A percentile compares a stretch with the other conserved stretches of the same genome.
phyloP scores from a whole-genome alignment of 495 filamentous ascomycete species.

The Trichoderma gamsii region DNA sequence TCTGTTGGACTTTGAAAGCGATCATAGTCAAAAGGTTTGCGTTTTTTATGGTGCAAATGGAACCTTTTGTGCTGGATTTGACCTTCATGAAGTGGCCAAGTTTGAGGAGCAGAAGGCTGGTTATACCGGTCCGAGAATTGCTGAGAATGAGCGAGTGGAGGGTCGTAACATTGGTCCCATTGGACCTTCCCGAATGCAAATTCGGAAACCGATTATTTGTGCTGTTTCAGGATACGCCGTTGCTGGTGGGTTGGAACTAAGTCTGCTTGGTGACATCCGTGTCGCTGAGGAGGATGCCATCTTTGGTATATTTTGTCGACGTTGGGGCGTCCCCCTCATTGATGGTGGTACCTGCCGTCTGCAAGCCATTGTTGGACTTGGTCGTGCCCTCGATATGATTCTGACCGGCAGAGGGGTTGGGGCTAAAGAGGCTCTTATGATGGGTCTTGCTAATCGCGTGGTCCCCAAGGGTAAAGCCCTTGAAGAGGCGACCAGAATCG shows the following conservation, averaged over 20 bases:
- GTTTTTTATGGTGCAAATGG: conserved; percentile 27
- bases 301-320: conserved; percentile 46
- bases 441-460: conserved; percentile 45
- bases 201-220: conserved; percentile 35
- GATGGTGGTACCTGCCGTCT: conserved; percentile 47
- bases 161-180: conserved; percentile 27
- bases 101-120: conserved; percentile 15
- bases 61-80: conserved; percentile 43
- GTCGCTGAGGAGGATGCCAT: conserved; percentile 43
- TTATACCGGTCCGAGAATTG: conserved; percentile 19
- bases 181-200: conserved; percentile 38
- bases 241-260: conserved; percentile 44
- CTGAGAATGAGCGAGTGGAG: conserved; percentile 15
- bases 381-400: conserved; percentile 46
- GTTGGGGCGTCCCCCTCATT: conserved; percentile 45
- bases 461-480: conserved; percentile 41
- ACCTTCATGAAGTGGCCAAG: conserved; percentile 36
- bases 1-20: conserved; percentile 38
- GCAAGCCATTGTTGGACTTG: conserved; percentile 43
- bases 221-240: conserved; percentile 44
- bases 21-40: conserved; percentile 42
- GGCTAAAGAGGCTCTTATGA: conserved; percentile 41
- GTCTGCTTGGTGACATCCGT: conserved; percentile 41
- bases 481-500: conserved; percentile 37
- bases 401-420: conserved; percentile 41